These are phyloP conservation scores for Populus euphratica DNA, from an alignment of 345 rosid species.

Conservation along the genomic window DNA sequence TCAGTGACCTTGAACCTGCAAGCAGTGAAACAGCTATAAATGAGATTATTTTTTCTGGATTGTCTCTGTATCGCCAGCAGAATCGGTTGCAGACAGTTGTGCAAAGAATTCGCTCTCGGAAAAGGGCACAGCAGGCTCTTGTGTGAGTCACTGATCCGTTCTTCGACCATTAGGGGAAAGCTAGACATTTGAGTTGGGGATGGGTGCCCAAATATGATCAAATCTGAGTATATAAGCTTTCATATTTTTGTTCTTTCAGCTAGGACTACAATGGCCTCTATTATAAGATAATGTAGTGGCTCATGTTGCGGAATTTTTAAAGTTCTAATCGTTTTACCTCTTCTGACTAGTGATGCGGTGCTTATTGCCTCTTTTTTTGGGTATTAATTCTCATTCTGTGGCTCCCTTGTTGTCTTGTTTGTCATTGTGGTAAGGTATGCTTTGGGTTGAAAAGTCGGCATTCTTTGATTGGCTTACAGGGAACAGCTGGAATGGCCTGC, in stretches of 20 bases:
- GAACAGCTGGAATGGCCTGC: constrained; percentile 89
- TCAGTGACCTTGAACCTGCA: constrained; percentile 42
- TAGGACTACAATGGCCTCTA: constrained; percentile 22
- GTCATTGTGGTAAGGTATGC: constrained; percentile 19
- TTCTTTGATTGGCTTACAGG: constrained; percentile 72
- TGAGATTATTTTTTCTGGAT: constrained; percentile 51
- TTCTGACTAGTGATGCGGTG: background rate
- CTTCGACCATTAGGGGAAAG: constrained; percentile 28
- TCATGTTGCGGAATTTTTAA: background rate
- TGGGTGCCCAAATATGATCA: constrained; percentile 10
- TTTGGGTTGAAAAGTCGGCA: constrained; percentile 38
- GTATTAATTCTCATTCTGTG: constrained; percentile 1
- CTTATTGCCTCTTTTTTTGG: constrained; percentile 7
- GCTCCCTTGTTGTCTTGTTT: constrained; percentile 17
- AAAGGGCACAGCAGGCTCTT: constrained; percentile 64
- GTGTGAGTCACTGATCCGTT: constrained; percentile 62
- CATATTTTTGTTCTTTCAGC: constrained; percentile 16
- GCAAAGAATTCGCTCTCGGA: constrained; percentile 69
- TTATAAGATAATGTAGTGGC: constrained; percentile 14
- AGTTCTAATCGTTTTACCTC: constrained; percentile 3
- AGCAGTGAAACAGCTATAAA: constrained; percentile 44
- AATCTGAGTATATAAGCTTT: constrained; percentile 22
- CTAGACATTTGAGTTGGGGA: constrained; percentile 15
- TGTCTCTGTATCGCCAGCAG: constrained; percentile 61
- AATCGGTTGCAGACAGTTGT: constrained; percentile 66